Conservation (phyloP, 768 basidiomycete genomes). For the Multifurca ochricompacta region DNA sequence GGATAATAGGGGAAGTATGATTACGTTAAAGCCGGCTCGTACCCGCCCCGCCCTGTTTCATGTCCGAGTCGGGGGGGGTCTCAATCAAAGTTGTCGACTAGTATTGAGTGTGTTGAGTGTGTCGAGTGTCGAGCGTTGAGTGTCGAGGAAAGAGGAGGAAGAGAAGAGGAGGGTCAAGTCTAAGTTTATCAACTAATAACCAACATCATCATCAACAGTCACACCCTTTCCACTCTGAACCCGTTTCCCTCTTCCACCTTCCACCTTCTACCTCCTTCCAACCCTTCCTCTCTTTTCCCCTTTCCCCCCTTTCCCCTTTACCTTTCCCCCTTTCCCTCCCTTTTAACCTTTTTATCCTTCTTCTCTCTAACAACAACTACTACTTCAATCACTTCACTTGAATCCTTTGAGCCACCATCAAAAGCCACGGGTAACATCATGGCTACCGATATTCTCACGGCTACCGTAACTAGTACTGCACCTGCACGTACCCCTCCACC, state of each 20-base stretch:
- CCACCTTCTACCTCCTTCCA: not conserved
- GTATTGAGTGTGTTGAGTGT: too few relatives aligned
- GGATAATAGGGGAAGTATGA: not conserved
- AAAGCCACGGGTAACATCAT: constrained; percentile 8
- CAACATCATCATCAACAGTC: too few relatives aligned
- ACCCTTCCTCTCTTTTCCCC: not conserved
- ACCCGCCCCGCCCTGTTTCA: not conserved
- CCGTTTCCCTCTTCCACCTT: not conserved
- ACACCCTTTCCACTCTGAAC: not conserved
- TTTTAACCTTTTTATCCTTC: not conserved
- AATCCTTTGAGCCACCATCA: not conserved
- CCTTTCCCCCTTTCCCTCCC: not conserved
- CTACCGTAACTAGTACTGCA: constrained; percentile 26
- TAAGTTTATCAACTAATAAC: too few relatives aligned
- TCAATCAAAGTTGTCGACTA: too few relatives aligned
- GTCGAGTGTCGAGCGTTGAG: too few relatives aligned
- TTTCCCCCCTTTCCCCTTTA: not conserved
- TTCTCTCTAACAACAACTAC: not conserved
- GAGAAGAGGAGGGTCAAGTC: too few relatives aligned
- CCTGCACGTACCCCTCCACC: too few relatives aligned
- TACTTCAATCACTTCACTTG: not conserved
- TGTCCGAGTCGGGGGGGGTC: too few relatives aligned
- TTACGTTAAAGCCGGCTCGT: not conserved
- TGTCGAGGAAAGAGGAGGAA: too few relatives aligned
- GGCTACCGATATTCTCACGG: constrained; percentile 27